Base-by-base conservation (phyloP, 2,329 filamentous ascomycete species). In the Calonectria pteridis region DNA sequence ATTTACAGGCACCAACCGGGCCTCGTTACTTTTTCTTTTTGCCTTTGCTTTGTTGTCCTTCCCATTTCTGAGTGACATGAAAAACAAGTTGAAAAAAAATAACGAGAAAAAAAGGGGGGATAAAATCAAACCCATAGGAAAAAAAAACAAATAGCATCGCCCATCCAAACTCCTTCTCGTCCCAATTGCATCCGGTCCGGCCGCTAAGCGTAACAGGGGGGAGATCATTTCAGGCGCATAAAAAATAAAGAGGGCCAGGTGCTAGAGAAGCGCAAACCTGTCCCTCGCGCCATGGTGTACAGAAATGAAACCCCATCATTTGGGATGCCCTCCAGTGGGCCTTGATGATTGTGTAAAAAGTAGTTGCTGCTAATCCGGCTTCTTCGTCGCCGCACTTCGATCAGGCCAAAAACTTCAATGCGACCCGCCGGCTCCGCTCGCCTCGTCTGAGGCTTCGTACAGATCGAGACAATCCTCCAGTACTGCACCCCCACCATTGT, bases 391-490 rank as follows among this genome's bases (percentile, higher is more conserved):
- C 20, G 63, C 58, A 58, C 26, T 46, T 33, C 29, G 37, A 43
- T 46, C 58, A 63, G 33, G 33, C 16, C 13, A 63, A 4, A 14
- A 20, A 58, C 53, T 43, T 80, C 74, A 83, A 64, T 75, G 76
- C 64, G 77, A 74, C 43, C 64, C 80, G 46, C 81, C 77, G 55
- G 82, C 81, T 65, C 79, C 80, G 66, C 82, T 82, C 37, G 83
- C 82, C 50, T 84, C 81, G 71, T 85, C 84, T 20, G 81, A 76
- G 43, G 83, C 78, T 63, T 87, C 86, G 79, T 87, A 89, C 46
- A 89, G 82, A 73, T 89, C 87, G 3, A 89, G 79, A 51, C 84
- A 86, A 63, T 85, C 84, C 73, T 84, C 83, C 26, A 86, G 80
- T 50, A 85, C 83, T 84, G 66, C 16, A 65, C 43, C 26, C 28